A percentile compares a stretch with the other conserved stretches of the same genome.
These are phyloP conservation scores for Leccinum subspadiceum DNA, from an alignment of 1,284 basidiomycete genomes.

Conservation along the genomic window DNA sequence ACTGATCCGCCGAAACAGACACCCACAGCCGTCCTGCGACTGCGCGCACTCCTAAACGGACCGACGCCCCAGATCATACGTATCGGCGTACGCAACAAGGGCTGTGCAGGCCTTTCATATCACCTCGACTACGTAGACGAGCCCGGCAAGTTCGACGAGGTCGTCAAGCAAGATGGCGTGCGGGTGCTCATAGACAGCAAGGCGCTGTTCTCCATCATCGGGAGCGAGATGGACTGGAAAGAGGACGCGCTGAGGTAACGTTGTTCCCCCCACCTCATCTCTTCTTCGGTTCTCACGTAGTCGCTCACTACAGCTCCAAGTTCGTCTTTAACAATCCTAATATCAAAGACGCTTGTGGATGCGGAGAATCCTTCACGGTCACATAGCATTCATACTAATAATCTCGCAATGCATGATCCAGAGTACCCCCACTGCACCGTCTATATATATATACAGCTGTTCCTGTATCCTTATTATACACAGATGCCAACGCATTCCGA, in stretches of 20 bases:
- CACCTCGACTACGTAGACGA: constrained; percentile 95
- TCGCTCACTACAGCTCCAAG: constrained; percentile 59
- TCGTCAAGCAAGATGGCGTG: constrained; percentile 95
- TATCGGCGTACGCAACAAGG: constrained; percentile 95
- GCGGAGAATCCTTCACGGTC: constrained; percentile 87
- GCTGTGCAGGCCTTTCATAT: constrained; percentile 98
- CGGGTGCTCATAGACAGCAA: constrained; percentile 95
- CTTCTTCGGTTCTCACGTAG: neutral
- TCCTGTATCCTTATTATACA: constrained; percentile 33
- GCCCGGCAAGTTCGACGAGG: constrained; percentile 92
- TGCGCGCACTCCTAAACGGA: constrained; percentile 68
- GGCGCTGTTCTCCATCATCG: constrained; percentile 97
- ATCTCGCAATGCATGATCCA: constrained; percentile 4
- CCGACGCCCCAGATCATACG: constrained; percentile 92
- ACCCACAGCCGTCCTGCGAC: constrained; percentile 72
- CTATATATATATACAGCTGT: neutral
- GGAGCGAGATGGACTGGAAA: constrained; percentile 98
- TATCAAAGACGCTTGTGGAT: constrained; percentile 91
- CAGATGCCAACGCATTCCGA: neutral
- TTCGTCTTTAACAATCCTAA: constrained; percentile 92
- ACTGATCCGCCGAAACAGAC: constrained; percentile 53
- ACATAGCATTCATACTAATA: constrained; percentile 26
- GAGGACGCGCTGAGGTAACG: constrained; percentile 84
- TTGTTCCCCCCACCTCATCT: neutral
- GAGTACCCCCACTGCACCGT: constrained; percentile 15